These are phyloP conservation scores for Celoporthe dispersa DNA, from an alignment of 2,329 filamentous ascomycete species.

Conservation along the genomic window DNA sequence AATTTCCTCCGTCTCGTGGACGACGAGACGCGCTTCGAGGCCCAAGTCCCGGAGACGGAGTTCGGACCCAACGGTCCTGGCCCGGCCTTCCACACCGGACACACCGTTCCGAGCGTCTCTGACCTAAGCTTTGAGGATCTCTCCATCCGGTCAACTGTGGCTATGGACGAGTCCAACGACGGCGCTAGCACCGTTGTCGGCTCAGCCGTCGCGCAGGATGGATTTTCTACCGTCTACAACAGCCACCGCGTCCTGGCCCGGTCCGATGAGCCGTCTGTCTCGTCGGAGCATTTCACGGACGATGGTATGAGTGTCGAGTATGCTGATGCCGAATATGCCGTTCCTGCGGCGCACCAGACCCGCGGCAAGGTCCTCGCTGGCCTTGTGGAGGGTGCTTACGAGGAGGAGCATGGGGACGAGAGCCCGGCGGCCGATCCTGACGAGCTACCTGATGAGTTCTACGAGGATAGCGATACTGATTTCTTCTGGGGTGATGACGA, in stretches of 20 bases:
- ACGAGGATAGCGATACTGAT: constrained; percentile 3
- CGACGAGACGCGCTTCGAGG: constrained; percentile 43
- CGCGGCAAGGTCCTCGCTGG: constrained; percentile 31
- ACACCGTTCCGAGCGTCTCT: constrained; percentile 39
- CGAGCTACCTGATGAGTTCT: constrained; percentile 33
- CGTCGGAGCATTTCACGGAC: constrained; percentile 43
- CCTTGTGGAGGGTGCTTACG: constrained; percentile 26
- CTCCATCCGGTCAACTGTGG: constrained; percentile 32
- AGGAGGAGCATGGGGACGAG: constrained; percentile 18
- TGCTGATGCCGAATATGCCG: constrained; percentile 37
- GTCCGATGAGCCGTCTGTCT: constrained; percentile 36
- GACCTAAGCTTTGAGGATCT: constrained; percentile 41
- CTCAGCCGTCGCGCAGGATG: constrained; percentile 45
- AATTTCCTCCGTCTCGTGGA: constrained; percentile 60
- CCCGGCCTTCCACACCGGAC: constrained; percentile 51
- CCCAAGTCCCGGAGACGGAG: constrained; percentile 45
- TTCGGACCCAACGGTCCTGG: constrained; percentile 53
- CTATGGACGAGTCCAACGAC: constrained; percentile 28
- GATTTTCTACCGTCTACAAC: constrained; percentile 43
- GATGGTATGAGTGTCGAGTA: constrained; percentile 39
- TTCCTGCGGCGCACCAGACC: constrained; percentile 31
- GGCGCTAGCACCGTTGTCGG: constrained; percentile 41
- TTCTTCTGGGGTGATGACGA: background rate
- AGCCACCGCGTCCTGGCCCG: constrained; percentile 41
- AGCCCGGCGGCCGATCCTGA: constrained; percentile 24